A percentile compares a stretch with the other conserved stretches of the same genome.
Conservation (phyloP, 371 early-diverging fungal genomes). For the Dichotomocladium elegans region DNA sequence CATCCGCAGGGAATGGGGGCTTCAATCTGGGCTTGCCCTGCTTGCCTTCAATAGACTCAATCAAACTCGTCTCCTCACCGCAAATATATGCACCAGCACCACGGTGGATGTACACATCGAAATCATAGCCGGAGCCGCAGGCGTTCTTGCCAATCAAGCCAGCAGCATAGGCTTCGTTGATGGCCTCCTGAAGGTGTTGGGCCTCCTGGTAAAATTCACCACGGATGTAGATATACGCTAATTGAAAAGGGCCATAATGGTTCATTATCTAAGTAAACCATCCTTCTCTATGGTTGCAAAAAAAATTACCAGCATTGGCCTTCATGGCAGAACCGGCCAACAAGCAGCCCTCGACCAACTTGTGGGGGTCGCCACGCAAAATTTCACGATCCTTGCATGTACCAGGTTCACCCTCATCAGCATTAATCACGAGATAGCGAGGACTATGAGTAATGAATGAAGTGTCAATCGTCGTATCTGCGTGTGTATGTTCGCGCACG, state of each 20-base stretch:
- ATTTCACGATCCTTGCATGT: conserved; percentile 99
- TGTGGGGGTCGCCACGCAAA: conserved; percentile 96
- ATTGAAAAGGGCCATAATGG: neutral
- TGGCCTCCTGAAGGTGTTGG: conserved; percentile 89
- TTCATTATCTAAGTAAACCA: no score
- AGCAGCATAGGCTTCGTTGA: conserved; percentile 90
- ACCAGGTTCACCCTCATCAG: conserved; percentile 98
- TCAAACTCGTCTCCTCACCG: conserved; percentile 97
- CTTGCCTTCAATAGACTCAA: conserved; percentile 97
- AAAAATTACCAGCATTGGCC: conserved; percentile 80
- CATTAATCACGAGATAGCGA: conserved; percentile 94
- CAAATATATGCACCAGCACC: conserved; percentile 98
- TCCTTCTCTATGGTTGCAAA: no score
- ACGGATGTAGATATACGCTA: conserved; percentile 95
- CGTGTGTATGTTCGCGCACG: no score
- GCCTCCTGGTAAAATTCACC: conserved; percentile 98
- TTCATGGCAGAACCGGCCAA: conserved; percentile 96
- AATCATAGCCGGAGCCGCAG: conserved; percentile 93
- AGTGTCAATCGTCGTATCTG: neutral
- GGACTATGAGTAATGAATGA: conserved; percentile 48
- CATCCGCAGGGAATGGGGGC: conserved; percentile 98
- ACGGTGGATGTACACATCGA: conserved; percentile 95
- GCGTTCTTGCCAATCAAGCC: conserved; percentile 98
- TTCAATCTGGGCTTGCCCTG: conserved; percentile 97
- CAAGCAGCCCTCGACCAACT: conserved; percentile 94